A percentile compares a stretch with the other conserved stretches of the same genome.
These are phyloP conservation scores for Aspergillus sclerotiicarbonarius DNA, from an alignment of 495 filamentous ascomycete genomes.

Conservation along the genomic window DNA sequence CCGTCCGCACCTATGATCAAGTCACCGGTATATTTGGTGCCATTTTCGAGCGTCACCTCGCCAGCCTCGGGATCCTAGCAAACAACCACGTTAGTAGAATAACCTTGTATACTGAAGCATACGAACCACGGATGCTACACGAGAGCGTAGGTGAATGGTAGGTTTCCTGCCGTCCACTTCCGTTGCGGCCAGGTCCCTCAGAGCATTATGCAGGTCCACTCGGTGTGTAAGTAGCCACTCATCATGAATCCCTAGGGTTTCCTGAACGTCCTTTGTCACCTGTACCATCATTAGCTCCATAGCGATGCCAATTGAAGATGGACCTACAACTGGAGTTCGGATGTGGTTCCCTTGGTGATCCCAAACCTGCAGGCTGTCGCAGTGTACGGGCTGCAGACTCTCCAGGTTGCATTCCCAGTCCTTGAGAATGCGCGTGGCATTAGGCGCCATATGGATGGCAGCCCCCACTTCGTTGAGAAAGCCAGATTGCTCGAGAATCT, in stretches of 20 bases:
- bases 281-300: background rate
- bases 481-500: slow-evolving; percentile 48
- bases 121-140: slow-evolving; percentile 25
- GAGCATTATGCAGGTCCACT: slow-evolving; percentile 49
- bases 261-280: slow-evolving; percentile 20
- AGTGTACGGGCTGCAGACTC: slow-evolving; percentile 23
- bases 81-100: background rate
- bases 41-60: slow-evolving; percentile 31
- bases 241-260: slow-evolving; percentile 17
- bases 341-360: slow-evolving; percentile 6
- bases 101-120: background rate
- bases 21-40: slow-evolving; percentile 32
- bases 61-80: slow-evolving; percentile 37
- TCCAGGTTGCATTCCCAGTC: slow-evolving; percentile 45
- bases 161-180: slow-evolving; percentile 30
- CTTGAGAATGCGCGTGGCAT: slow-evolving; percentile 45
- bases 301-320: background rate
- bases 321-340: slow-evolving; percentile 13
- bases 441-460: slow-evolving; percentile 51
- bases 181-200: slow-evolving; percentile 35
- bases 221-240: slow-evolving; percentile 42
- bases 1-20: slow-evolving; percentile 53
- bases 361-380: slow-evolving; percentile 17
- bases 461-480: slow-evolving; percentile 55
- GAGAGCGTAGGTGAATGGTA: slow-evolving; percentile 29